Percentiles rank a stretch among this genome's conserved stretches.
Conservation (phyloP, 2,329 filamentous ascomycete genomes). For the Neonectria faginata region DNA sequence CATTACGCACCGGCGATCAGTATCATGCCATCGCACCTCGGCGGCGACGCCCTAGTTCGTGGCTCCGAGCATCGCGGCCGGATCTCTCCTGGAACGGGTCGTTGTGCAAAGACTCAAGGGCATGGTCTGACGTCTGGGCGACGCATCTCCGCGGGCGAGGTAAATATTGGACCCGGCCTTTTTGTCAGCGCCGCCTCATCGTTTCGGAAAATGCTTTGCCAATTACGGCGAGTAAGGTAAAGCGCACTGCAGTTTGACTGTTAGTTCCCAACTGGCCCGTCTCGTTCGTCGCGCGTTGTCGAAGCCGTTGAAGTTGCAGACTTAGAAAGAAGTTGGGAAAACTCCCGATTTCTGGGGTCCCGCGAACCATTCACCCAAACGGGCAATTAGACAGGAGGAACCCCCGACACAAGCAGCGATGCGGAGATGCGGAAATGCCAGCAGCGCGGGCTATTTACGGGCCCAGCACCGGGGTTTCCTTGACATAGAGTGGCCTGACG, state of each 20-base stretch:
- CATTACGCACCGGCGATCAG: conserved; percentile 32
- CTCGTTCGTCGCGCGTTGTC: not conserved
- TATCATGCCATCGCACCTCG: conserved; percentile 27
- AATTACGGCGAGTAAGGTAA: not conserved
- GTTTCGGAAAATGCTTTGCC: not conserved
- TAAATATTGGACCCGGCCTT: not conserved
- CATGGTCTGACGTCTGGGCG: conserved; percentile 42
- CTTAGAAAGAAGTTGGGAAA: not conserved
- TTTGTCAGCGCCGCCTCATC: not conserved
- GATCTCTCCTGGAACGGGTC: conserved; percentile 34
- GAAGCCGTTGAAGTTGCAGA: not conserved
- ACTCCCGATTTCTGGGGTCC: not conserved
- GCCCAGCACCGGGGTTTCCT: conserved; percentile 29
- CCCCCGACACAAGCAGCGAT: not conserved
- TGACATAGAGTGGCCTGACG: conserved; percentile 47
- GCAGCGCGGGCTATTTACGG: conserved; percentile 26
- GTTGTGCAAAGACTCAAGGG: conserved; percentile 28
- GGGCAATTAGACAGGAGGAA: conserved; percentile 2
- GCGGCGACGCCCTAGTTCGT: conserved; percentile 18
- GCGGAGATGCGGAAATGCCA: conserved; percentile 46
- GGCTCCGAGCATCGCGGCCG: conserved; percentile 18
- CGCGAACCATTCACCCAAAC: not conserved
- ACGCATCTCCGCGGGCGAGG: conserved; percentile 43
- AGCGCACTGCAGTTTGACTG: not conserved
- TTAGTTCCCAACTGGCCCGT: not conserved